phyloP scores from a whole-genome alignment of 73 alveolate genomes.

The Loxodes magnus region DNA sequence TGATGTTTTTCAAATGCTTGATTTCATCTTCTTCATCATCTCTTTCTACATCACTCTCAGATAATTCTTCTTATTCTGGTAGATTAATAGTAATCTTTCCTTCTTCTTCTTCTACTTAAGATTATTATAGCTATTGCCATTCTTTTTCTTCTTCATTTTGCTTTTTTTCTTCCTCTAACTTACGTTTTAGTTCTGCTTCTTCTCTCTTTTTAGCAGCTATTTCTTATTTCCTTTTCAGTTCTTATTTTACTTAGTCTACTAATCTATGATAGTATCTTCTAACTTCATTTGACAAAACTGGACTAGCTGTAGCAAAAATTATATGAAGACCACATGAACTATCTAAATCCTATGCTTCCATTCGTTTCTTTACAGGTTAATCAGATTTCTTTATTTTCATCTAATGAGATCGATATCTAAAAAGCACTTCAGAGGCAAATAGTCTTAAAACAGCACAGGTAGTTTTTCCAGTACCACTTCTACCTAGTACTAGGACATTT shows the following conservation, averaged over 20 bases:
- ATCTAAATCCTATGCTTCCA: constrained; percentile 25
- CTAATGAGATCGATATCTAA: background rate
- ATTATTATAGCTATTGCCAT: background rate
- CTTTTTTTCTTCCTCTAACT: constrained; percentile 2
- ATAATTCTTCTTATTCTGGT: background rate
- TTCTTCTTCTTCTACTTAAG: background rate
- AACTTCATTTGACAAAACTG: constrained; percentile 77
- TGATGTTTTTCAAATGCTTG: background rate
- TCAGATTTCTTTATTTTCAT: background rate
- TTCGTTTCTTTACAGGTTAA: too few species aligned
- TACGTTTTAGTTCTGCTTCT: background rate
- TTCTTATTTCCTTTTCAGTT: constrained; percentile 27
- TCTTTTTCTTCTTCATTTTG: constrained; percentile 3
- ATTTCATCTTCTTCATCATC: constrained; percentile 22
- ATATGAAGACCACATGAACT: constrained; percentile 33
- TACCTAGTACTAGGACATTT: constrained; percentile 32
- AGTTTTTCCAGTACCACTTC: constrained; percentile 73
- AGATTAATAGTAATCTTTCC: background rate
- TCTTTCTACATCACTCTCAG: background rate
- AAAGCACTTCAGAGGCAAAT: constrained; percentile 42
- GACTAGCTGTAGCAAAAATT: constrained; percentile 74
- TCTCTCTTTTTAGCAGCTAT: background rate
- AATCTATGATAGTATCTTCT: constrained; percentile 50
- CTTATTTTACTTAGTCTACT: constrained; percentile 31
- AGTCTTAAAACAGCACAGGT: constrained; percentile 46